Evolutionary conservation across 805 yeast genomes (phyloP).

Genomic region (Kregervanrija pseudodelftensis): DNA sequence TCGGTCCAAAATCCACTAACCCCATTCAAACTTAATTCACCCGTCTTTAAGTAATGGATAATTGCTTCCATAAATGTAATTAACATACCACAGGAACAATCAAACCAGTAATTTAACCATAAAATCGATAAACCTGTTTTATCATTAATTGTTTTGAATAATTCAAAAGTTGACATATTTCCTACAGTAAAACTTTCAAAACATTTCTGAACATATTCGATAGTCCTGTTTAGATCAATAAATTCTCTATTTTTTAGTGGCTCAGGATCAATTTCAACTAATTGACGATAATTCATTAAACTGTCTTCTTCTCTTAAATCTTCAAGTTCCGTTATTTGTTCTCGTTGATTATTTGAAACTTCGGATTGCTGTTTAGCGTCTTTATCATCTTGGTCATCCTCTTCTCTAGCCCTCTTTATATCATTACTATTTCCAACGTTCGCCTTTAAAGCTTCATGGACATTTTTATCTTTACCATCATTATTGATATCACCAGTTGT

Average conservation of each 20-base stretch:
- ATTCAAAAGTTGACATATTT: conserved; percentile 20
- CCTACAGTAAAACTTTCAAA: conserved; percentile 22
- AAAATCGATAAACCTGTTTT: conserved; percentile 24
- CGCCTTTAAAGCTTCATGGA: background rate
- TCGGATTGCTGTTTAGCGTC: background rate
- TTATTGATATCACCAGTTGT: background rate
- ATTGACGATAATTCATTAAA: conserved; percentile 12
- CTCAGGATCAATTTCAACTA: conserved; percentile 23
- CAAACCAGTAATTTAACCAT: conserved; percentile 29
- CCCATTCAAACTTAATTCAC: conserved; percentile 21
- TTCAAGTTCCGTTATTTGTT: conserved; percentile 1
- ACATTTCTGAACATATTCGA: conserved; percentile 18
- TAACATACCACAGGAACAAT: conserved; percentile 28
- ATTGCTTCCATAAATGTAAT: conserved; percentile 25
- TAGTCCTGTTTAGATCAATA: conserved; percentile 16
- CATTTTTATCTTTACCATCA: background rate
- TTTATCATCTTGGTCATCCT: conserved; percentile 3
- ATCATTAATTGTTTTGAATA: conserved; percentile 23
- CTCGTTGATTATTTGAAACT: no score
- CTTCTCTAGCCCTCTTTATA: background rate
- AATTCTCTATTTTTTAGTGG: conserved; percentile 22
- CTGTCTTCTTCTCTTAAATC: conserved; percentile 12
- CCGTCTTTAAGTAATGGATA: conserved; percentile 22
- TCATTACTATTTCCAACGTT: background rate
- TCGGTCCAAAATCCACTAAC: conserved; percentile 28